Base-by-base conservation (phyloP, 2,329 filamentous ascomycete genomes). In the Neonectria magnoliae region DNA sequence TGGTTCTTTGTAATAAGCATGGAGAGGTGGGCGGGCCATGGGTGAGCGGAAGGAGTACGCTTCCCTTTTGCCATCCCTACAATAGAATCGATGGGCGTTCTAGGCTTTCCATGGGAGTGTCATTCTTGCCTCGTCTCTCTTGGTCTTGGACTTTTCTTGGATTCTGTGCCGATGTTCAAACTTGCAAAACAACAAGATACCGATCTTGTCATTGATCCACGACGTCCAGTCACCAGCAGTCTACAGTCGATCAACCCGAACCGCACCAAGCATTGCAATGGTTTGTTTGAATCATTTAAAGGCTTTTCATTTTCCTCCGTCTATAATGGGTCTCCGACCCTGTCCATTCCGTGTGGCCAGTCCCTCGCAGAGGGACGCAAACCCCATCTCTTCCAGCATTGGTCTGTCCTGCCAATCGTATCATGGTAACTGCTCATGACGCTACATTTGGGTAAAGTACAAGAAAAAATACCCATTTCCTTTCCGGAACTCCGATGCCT, bases 1-100 rank as follows among this genome's bases (percentile, higher is more conserved):
- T 13, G 59, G 59, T 18, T 58, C 48, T 52, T 62, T 55, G 51
- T 63, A 50, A 51, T 59, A 29, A 20, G 51, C 33, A 59, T 48
- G 50, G 51, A 55, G 18, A 42, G 55, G 42, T 18, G 47, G 31
- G 22, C 13, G 29, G 41, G 22, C 16, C 16, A 18, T 20, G 38
- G 1, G 38, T 42, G 25, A 56, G 25, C 25, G 22, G 22, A 56
- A 45, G 45, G 25, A 36, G 38, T 41, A 44, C 33, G 53, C 45
- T 44, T 51, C 51, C 36, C 59, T 55, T 55, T 31, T 41, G 48
- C 29, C 57, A 55, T 57, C 50, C 59, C 52, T 55, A 59, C 56
- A 63, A 63, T 63, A 63, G 61, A 63, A 59, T 59, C 56, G 52
- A 63, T 41, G 51, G 60, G 61, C 61, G 61, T 59, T 63, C 54